These are phyloP conservation scores for Suillus brevipes DNA, from an alignment of 768 basidiomycete species.

Conservation along the genomic window DNA sequence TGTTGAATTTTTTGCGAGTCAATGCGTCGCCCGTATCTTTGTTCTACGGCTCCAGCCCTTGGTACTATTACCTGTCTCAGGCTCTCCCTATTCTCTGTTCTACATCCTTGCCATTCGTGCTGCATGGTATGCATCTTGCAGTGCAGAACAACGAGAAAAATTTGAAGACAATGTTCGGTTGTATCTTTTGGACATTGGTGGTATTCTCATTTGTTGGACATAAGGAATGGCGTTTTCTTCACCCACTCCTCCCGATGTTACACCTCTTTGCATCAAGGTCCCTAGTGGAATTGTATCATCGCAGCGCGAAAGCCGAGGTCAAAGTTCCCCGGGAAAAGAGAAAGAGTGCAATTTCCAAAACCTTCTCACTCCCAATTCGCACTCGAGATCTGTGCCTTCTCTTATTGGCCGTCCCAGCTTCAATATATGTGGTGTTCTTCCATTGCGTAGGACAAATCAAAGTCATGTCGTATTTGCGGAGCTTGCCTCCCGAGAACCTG, in stretches of 20 bases:
- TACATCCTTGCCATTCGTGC: conserved; percentile 68
- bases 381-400: conserved; percentile 42
- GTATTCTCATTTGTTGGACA: conserved; percentile 84
- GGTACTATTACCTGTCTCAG: conserved; percentile 90
- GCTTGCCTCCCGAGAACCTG: conserved; percentile 50
- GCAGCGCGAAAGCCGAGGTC: not conserved
- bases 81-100: conserved; percentile 81
- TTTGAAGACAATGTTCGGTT: conserved; percentile 46
- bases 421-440: conserved; percentile 68
- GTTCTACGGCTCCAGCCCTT: conserved; percentile 87
- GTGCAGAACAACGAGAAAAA: conserved; percentile 24
- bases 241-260: conserved; percentile 83
- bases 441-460: conserved; percentile 81
- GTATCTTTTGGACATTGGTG: conserved; percentile 58
- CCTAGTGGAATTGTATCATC: conserved; percentile 49
- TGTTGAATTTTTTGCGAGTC: conserved; percentile 77
- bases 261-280: conserved; percentile 79
- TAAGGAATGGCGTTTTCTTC: conserved; percentile 98
- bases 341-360: conserved; percentile 4
- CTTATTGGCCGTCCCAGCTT: conserved; percentile 56
- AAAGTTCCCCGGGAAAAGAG: conserved; percentile 5
- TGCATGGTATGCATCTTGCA: conserved; percentile 56
- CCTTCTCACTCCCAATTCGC: conserved; percentile 34
- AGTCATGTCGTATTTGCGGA: conserved; percentile 68
- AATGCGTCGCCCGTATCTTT: conserved; percentile 85